Evolutionary conservation across 192 early-diverging fungal genomes (phyloP).

Genomic region (Coemansia sp.): DNA sequence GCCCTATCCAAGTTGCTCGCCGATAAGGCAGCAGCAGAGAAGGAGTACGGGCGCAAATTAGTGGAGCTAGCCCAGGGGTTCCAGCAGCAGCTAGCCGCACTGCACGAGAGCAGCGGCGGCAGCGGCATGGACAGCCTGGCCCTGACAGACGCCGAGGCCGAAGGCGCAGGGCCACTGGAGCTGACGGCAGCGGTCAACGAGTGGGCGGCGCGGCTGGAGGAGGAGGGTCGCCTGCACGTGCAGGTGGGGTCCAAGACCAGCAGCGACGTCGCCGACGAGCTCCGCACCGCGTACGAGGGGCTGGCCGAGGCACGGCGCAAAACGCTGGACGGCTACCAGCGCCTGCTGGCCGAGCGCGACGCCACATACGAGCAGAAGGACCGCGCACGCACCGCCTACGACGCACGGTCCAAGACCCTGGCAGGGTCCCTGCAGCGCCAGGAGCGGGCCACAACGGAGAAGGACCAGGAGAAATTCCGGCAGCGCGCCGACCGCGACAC

Average conservation of each 20-base stretch:
- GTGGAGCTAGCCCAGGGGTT: slow-evolving; percentile 33
- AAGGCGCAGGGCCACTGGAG: slow-evolving; percentile 22
- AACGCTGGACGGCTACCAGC: slow-evolving; percentile 40
- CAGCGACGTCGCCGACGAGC: slow-evolving; percentile 36
- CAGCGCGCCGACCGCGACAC: slow-evolving; percentile 27
- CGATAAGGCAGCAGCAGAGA: slow-evolving; percentile 43
- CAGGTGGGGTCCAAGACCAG: slow-evolving; percentile 35
- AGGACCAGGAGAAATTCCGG: slow-evolving; percentile 48
- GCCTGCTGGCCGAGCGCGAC: slow-evolving; percentile 44
- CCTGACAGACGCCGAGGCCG: slow-evolving; percentile 34
- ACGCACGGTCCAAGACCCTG: slow-evolving; percentile 28
- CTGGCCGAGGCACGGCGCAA: slow-evolving; percentile 22
- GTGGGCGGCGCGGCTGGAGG: slow-evolving; percentile 44
- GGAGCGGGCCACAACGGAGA: slow-evolving; percentile 44
- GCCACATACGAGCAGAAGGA: slow-evolving; percentile 34
- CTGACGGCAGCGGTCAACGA: slow-evolving; percentile 37
- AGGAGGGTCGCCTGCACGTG: slow-evolving; percentile 44
- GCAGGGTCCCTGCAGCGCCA: slow-evolving; percentile 34
- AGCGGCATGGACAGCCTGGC: slow-evolving; percentile 21
- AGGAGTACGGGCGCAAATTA: slow-evolving; percentile 41
- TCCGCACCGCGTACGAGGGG: slow-evolving; percentile 17
- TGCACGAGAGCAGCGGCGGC: slow-evolving; percentile 19
- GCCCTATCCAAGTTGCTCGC: slow-evolving; percentile 36
- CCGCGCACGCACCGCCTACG: slow-evolving; percentile 31
- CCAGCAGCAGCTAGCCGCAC: slow-evolving; percentile 26